phyloP scores from a whole-genome alignment of 768 basidiomycete species.

The Phaffia australis region DNA sequence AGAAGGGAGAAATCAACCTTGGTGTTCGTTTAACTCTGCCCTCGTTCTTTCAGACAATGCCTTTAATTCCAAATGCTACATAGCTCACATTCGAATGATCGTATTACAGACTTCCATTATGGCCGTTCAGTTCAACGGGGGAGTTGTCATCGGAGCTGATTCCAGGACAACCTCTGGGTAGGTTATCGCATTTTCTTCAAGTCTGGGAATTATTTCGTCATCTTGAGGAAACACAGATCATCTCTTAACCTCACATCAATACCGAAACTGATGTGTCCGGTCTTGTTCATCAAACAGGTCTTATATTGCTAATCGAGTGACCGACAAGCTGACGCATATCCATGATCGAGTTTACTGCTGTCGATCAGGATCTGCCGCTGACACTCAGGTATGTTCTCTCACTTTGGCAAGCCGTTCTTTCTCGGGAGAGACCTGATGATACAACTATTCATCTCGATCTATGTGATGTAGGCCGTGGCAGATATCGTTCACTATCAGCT shows the following conservation, averaged over 20 bases:
- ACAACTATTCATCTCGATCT: background rate
- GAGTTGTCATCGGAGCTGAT: conserved; percentile 94
- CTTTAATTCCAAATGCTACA: background rate
- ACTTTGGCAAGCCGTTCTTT: background rate
- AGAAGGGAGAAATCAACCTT: conserved; percentile 90
- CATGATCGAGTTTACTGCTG: conserved; percentile 99
- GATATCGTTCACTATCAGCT: conserved; percentile 66
- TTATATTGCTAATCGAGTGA: conserved; percentile 72
- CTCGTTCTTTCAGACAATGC: background rate
- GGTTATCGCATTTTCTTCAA: conserved; percentile 31
- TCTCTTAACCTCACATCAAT: background rate
- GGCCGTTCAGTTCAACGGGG: conserved; percentile 92
- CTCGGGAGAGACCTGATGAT: background rate
- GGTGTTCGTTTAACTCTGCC: conserved; percentile 52
- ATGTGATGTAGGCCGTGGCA: conserved; percentile 54
- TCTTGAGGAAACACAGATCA: background rate
- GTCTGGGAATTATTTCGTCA: background rate
- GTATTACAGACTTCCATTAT: conserved; percentile 85
- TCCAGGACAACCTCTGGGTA: conserved; percentile 95
- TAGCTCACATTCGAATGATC: background rate
- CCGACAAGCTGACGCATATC: conserved; percentile 91
- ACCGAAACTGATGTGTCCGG: background rate
- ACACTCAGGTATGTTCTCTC: conserved; percentile 56
- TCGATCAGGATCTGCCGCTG: conserved; percentile 93
- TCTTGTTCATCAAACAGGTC: conserved; percentile 40